Evolutionary conservation across 495 filamentous ascomycete species (phyloP), one percentile per base, ranked within the genome.

Genomic region (Paragyromitra xinjiangensis): DNA sequence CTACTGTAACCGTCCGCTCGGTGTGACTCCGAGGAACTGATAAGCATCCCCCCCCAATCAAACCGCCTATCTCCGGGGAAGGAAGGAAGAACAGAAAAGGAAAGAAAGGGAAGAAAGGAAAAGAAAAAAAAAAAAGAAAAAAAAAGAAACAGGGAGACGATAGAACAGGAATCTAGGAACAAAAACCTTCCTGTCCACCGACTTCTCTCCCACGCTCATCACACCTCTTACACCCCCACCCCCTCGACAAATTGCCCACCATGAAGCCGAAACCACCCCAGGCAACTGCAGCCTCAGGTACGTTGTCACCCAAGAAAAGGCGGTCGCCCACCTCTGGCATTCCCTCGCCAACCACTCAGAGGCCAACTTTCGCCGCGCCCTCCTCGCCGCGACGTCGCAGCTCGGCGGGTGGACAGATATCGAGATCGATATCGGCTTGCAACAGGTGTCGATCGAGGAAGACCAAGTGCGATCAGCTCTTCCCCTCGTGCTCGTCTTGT

Each of bases 401-500:
- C 39, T 79, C 75, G 24, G 76, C 76, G 0, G 63, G 77, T n/a
- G 78, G 78, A 1, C 75, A 79, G 39, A 82, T 82, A 24, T 80
- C 80, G 0, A 63, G 81, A 11, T 80, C 76, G 2, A 82, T 82
- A 51, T 81, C 81, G 8, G 87, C 87, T 24, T 88, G 87, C 77
- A 86, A 88, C 69, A 86, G 87, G 44, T 88, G 87, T 82, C 84
- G 87, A 58, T 87, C 86, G 67, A 81, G 87, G 11, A 88, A 88
- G 82, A 88, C 87, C 63, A 87, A 87, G 82, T 88, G 87, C 77
- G 87, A 88, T 70, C 87, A 88, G 65, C 84, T 85, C 44, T 88
- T 88, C 53, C 87, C 87, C 40, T 87, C 86, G 71, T 88, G 87
- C 70, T 85, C 86, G 19, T 86, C 86, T 16, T 88, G 87, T 66